These are phyloP conservation scores for Nothopassalora personata DNA, from an alignment of 2,329 filamentous ascomycete species.

Conservation along the genomic window DNA sequence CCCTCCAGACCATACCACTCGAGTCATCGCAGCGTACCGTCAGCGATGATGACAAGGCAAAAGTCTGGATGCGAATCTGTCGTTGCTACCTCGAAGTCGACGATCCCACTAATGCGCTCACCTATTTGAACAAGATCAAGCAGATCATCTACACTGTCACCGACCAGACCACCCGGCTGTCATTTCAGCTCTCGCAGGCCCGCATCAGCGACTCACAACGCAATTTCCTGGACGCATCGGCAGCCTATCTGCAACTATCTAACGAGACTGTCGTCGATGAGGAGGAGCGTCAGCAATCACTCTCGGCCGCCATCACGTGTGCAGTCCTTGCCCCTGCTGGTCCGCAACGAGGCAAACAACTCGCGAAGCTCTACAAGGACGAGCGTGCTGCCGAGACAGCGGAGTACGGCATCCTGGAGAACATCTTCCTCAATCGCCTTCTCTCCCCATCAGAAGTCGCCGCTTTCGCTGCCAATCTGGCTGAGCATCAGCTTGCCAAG, in stretches of 20 bases:
- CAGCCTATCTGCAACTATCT: constrained; percentile 83
- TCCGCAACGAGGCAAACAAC: constrained; percentile 70
- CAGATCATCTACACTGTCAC: constrained; percentile 76
- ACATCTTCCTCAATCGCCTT: constrained; percentile 91
- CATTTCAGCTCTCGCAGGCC: constrained; percentile 87
- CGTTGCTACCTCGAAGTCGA: constrained; percentile 91
- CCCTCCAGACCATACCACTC: constrained; percentile 76
- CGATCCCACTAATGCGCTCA: constrained; percentile 77
- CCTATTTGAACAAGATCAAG: constrained; percentile 90
- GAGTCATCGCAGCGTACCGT: constrained; percentile 84
- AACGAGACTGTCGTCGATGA: constrained; percentile 74
- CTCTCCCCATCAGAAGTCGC: constrained; percentile 76
- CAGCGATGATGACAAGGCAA: constrained; percentile 73
- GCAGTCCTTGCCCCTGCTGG: constrained; percentile 89
- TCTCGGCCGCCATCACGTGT: constrained; percentile 83
- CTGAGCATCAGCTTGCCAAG: constrained; percentile 82
- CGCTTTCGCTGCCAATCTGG: constrained; percentile 73
- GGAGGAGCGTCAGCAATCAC: constrained; percentile 75
- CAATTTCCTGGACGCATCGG: constrained; percentile 79
- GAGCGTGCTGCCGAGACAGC: constrained; percentile 70
- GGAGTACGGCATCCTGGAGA: constrained; percentile 86
- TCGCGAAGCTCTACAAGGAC: constrained; percentile 88
- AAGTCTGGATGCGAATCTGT: constrained; percentile 88
- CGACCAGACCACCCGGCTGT: constrained; percentile 68
- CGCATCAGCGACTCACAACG: constrained; percentile 88